A percentile compares a stretch with the other conserved stretches of the same genome.
Conservation (phyloP, 768 basidiomycete genomes). For the Phlebiopsis flavidoalba region DNA sequence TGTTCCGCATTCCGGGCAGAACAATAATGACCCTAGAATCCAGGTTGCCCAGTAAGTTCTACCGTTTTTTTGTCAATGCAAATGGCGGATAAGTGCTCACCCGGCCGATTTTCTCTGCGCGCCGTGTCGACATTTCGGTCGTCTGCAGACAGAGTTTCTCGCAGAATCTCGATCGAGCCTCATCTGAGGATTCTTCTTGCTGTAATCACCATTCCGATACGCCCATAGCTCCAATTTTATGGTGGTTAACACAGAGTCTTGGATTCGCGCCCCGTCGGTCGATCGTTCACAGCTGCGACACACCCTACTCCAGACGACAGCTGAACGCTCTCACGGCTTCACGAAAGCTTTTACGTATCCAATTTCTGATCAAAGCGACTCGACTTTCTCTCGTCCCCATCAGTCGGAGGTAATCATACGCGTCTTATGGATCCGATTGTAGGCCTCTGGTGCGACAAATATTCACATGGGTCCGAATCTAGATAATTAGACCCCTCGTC, state of each 20-base stretch:
- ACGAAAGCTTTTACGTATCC: neutral
- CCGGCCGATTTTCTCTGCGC: conserved; percentile 48
- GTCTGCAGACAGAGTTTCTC: neutral
- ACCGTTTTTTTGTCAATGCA: neutral
- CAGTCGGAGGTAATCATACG: too few relatives aligned
- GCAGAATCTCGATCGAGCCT: conserved; percentile 3
- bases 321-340: neutral
- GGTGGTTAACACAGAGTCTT: neutral
- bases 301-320: neutral
- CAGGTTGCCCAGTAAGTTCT: neutral
- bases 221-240: neutral
- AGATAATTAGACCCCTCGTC: neutral
- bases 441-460: too few relatives aligned
- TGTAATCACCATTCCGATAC: conserved; percentile 1
- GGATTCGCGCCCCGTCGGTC: neutral
- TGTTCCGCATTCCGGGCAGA: conserved; percentile 92
- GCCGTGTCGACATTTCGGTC: conserved; percentile 15
- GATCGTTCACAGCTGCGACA: neutral
- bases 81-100: neutral
- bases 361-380: too few relatives aligned
- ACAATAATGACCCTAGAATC: conserved; percentile 76
- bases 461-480: conserved; percentile 1
- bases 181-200: neutral
- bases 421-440: too few relatives aligned
- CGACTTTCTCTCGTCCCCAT: too few relatives aligned